A percentile compares a stretch with the other conserved stretches of the same genome.
These are phyloP conservation scores for Adiantum capillusveneris DNA, from an alignment of 75 land plant genomes.

Conservation along the genomic window DNA sequence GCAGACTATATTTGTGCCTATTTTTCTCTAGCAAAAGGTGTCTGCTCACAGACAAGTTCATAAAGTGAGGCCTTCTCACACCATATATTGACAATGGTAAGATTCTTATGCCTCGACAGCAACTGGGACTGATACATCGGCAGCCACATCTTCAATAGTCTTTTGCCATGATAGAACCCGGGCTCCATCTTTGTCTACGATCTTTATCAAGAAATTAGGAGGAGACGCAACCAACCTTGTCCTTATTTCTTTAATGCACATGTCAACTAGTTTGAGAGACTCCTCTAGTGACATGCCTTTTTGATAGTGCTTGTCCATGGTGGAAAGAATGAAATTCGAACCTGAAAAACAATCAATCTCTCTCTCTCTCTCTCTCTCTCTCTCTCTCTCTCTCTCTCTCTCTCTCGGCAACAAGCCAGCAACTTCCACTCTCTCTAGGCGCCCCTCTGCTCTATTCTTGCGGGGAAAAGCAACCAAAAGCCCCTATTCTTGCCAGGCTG, in stretches of 20 bases:
- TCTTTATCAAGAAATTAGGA: slow-evolving; percentile 88
- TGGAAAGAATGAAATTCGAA: slow-evolving; percentile 68
- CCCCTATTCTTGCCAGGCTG: too few relatives aligned
- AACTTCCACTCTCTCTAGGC: too few relatives aligned
- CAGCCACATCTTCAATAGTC: slow-evolving; percentile 44
- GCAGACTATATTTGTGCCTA: too few relatives aligned
- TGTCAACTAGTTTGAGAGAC: slow-evolving; percentile 72
- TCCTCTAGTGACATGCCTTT: slow-evolving; percentile 72
- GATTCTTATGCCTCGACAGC: too few relatives aligned
- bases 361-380: neutral
- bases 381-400: too few relatives aligned
- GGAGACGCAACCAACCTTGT: slow-evolving; percentile 77
- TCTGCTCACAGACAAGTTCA: too few relatives aligned
- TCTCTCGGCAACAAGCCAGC: too few relatives aligned
- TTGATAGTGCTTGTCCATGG: slow-evolving; percentile 80
- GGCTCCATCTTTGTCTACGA: slow-evolving; percentile 94
- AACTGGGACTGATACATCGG: neutral
- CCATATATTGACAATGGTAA: too few relatives aligned
- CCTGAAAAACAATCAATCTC: slow-evolving; percentile 19
- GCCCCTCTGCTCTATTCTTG: too few relatives aligned
- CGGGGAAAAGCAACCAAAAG: too few relatives aligned
- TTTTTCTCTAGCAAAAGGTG: too few relatives aligned
- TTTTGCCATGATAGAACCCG: slow-evolving; percentile 77
- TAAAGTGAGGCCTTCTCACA: too few relatives aligned
- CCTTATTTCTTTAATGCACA: slow-evolving; percentile 67